These are phyloP conservation scores for Penicillium waksmanii DNA, from an alignment of 495 filamentous ascomycete genomes.

Conservation along the genomic window DNA sequence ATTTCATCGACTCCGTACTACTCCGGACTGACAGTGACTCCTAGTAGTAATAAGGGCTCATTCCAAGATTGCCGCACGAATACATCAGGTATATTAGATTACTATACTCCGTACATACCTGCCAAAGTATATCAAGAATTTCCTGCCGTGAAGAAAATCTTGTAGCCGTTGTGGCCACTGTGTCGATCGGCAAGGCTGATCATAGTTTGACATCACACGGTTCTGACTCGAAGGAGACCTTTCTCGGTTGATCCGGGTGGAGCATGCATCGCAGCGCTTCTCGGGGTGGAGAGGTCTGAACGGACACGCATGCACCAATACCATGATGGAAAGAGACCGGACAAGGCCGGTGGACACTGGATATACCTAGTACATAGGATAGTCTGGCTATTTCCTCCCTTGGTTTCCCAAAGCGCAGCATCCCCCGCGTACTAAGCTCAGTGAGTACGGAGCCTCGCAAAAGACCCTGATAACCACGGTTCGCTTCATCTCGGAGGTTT, in stretches of 20 bases:
- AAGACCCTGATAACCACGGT: constrained; percentile 20
- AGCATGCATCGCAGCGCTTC: constrained; percentile 2
- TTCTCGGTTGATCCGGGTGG: constrained; percentile 1
- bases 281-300: neutral
- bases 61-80: too few relatives aligned
- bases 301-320: neutral
- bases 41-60: too few relatives aligned
- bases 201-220: constrained; percentile 21
- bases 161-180: constrained; percentile 23
- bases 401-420: constrained; percentile 12
- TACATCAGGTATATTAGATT: too few relatives aligned
- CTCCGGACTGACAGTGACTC: neutral
- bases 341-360: constrained; percentile 1
- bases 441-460: neutral
- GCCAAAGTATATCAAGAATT: constrained; percentile 11
- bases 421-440: constrained; percentile 10
- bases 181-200: constrained; percentile 29
- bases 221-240: constrained; percentile 1
- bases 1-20: neutral
- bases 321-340: constrained; percentile 5
- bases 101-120: neutral
- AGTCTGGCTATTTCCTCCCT: neutral
- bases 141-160: constrained; percentile 8
- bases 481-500: constrained; percentile 18
- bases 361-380: neutral